phyloP scores from a whole-genome alignment of 306 rosid species.

The Amphicarpaea edgeworthii region DNA sequence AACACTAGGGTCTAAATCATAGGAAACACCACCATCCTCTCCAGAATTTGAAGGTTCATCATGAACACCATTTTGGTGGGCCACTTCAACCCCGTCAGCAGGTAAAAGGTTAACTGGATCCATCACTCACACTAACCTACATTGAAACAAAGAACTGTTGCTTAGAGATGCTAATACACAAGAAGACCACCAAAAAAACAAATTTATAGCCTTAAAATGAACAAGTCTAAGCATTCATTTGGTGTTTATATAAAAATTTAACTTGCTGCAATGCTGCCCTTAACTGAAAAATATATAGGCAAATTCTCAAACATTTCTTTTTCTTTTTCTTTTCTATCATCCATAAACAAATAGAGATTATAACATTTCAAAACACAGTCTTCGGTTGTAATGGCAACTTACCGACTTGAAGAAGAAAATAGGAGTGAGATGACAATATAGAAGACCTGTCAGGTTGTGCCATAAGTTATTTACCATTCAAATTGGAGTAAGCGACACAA shows the following conservation, averaged over 20 bases:
- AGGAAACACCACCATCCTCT: conserved; percentile 52
- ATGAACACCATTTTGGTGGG: conserved; percentile 72
- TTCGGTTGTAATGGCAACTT: conserved; percentile 33
- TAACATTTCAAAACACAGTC: conserved; percentile 20
- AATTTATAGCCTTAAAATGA: background rate
- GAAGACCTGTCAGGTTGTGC: conserved; percentile 39
- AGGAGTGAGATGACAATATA: conserved; percentile 38
- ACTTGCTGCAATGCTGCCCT: background rate
- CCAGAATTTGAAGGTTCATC: conserved; percentile 51
- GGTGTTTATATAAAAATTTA: conserved; percentile 16
- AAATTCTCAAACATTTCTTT: conserved; percentile 3
- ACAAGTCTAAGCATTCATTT: conserved; percentile 5
- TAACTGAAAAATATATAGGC: background rate
- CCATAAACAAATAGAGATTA: background rate
- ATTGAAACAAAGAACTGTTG: conserved; percentile 31
- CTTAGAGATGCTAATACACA: conserved; percentile 25
- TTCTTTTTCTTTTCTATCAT: background rate
- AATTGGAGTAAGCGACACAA: background rate
- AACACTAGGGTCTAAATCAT: conserved; percentile 43
- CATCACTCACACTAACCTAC: conserved; percentile 69
- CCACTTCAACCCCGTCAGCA: conserved; percentile 62
- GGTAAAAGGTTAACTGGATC: conserved; percentile 60
- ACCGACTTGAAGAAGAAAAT: conserved; percentile 42
- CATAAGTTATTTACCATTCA: conserved; percentile 41
- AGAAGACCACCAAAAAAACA: conserved; percentile 6